Base-by-base conservation (phyloP, 257 asterid species). In the Phtheirospermum japonicum region DNA sequence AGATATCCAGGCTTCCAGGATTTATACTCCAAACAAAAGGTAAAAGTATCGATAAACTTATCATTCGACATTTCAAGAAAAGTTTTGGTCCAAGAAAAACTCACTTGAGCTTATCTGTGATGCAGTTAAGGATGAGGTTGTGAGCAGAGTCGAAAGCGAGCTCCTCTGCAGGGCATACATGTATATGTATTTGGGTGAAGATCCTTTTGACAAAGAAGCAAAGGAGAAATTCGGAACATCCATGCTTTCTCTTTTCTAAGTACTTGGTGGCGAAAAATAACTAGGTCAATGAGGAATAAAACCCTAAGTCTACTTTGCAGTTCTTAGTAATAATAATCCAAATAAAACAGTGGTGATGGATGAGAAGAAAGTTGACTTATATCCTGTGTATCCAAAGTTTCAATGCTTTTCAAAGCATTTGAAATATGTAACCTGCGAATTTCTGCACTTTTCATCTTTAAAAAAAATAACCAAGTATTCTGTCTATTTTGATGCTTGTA, bases 1-100 rank as follows among this genome's bases (percentile, higher is more conserved):
- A 85, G 80, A 85, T 88, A 68, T 73, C 89, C 65, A 82, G 84
- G 81, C 80, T 80, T 75, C 85, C 89, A 19, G 95, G 96, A 62
- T 83, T 75, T 68, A 78, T 70, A 69, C 89, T 85, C 81, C 89
- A 85, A 55, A 80, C 91, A 57, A 85, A 72, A 80, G 92, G 92
- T 80, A 78, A 72, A 51, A 16, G 12, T 9, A 57, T 12, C 28
- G 28, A 18, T 18, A 26, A 20, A 14, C 57, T 26, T 2, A 4
- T 10, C 16, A 56, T 16, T 26, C 26, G 58, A 32, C 13, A 56
- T 56, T 31, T 26, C 7, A 6, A 55, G n/a, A 23, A 37, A 54
- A 19, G 16, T 8, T 63, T 5, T 19, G 32, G 13, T 26, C 33
- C 57, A 2, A 75, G 39, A 30, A 31, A 49, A 53, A 70, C 37